phyloP scores from a whole-genome alignment of 371 early-diverging fungal species.

The Mycotypha africana region DNA sequence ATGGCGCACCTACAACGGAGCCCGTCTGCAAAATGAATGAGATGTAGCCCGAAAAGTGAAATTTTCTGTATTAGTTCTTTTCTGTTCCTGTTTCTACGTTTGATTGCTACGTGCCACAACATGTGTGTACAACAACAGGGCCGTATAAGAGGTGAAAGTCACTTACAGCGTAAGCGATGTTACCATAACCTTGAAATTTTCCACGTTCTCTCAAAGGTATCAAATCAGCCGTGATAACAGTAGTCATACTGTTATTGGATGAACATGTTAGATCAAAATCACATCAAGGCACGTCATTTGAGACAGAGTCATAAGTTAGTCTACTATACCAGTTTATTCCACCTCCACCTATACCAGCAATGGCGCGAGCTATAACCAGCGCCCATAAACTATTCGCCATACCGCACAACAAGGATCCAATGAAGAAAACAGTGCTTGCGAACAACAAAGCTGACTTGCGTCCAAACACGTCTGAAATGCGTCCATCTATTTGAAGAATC shows the following conservation, averaged over 20 bases:
- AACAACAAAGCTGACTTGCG: conserved; percentile 48
- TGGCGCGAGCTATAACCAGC: conserved; percentile 67
- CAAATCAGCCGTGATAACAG: conserved; percentile 37
- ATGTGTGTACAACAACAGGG: neutral
- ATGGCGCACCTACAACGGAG: conserved; percentile 26
- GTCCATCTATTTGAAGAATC: conserved; percentile 40
- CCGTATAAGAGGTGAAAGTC: neutral
- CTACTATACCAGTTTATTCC: conserved; percentile 23
- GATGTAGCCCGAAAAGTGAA: neutral
- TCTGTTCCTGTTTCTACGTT: too few relatives aligned
- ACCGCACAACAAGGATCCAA: conserved; percentile 50
- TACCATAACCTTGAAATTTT: conserved; percentile 42
- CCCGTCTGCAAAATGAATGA: neutral
- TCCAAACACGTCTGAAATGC: conserved; percentile 61
- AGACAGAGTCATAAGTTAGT: too few relatives aligned
- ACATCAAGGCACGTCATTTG: too few relatives aligned
- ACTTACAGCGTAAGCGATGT: conserved; percentile 38
- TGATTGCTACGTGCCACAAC: too few relatives aligned
- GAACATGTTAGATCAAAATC: too few relatives aligned
- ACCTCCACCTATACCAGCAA: conserved; percentile 76
- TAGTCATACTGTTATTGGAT: conserved; percentile 29
- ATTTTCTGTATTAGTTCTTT: too few relatives aligned
- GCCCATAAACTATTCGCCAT: conserved; percentile 45
- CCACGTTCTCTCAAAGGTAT: conserved; percentile 48
- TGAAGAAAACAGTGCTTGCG: conserved; percentile 40